A percentile compares a stretch with the other conserved stretches of the same genome.
Evolutionary conservation across 352 stramenopile genomes (phyloP).

Genomic region (Globisporangium lucens): DNA sequence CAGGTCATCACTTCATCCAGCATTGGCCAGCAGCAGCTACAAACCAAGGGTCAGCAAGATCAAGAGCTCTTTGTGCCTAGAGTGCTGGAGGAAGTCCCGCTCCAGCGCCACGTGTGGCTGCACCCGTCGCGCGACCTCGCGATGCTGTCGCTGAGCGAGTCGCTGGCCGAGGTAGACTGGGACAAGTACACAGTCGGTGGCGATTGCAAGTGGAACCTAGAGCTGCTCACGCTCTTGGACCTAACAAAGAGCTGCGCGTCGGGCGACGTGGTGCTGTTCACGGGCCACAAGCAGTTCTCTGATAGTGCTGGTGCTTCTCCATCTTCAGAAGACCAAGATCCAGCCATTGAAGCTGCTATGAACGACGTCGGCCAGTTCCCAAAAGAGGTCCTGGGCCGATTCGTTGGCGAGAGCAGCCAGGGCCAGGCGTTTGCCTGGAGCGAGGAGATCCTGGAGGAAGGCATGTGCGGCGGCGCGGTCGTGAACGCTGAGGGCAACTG

Average conservation of each 20-base stretch:
- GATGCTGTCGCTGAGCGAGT: constrained; percentile 48
- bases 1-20: neutral
- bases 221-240: constrained; percentile 32
- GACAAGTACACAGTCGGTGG: constrained; percentile 10
- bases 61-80: constrained; percentile 19
- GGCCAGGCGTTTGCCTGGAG: constrained; percentile 76
- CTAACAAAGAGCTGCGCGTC: constrained; percentile 14
- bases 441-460: constrained; percentile 68
- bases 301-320: constrained; percentile 1
- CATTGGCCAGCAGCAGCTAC: neutral
- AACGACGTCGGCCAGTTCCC: constrained; percentile 31
- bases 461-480: constrained; percentile 79
- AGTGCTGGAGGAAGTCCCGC: constrained; percentile 54
- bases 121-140: constrained; percentile 58
- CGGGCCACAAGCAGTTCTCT: constrained; percentile 40
- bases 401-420: constrained; percentile 52
- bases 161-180: constrained; percentile 23
- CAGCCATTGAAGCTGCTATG: neutral
- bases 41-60: neutral
- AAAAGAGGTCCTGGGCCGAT: constrained; percentile 51
- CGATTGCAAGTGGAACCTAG: constrained; percentile 28
- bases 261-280: constrained; percentile 50
- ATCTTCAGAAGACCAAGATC: constrained; percentile 4
- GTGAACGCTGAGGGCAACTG: constrained; percentile 37
- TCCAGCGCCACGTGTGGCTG: constrained; percentile 47